Percentiles rank a stretch among this genome's conserved stretches.
Conservation (phyloP, 768 basidiomycete genomes). For the Chalciporus chontae region DNA sequence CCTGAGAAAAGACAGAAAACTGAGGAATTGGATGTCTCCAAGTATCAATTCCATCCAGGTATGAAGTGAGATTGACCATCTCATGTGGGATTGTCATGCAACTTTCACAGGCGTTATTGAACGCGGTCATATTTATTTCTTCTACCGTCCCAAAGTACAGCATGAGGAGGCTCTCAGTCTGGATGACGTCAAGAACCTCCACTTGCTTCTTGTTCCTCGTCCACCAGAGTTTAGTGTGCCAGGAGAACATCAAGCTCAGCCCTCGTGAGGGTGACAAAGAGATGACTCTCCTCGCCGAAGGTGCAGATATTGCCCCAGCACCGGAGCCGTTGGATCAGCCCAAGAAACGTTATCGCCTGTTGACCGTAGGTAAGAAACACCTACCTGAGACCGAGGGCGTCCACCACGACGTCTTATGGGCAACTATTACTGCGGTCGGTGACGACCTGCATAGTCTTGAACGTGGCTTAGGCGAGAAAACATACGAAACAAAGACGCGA, state of each 20-base stretch:
- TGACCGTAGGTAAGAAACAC: slow-evolving; percentile 57
- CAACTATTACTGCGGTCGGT: slow-evolving; percentile 45
- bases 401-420: slow-evolving; percentile 46
- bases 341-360: slow-evolving; percentile 47
- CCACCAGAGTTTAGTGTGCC: slow-evolving; percentile 40
- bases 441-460: slow-evolving; percentile 48
- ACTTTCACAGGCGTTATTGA: slow-evolving; percentile 48
- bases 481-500: slow-evolving; percentile 61
- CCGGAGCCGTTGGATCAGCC: slow-evolving; percentile 28
- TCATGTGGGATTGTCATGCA: background rate
- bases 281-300: slow-evolving; percentile 41
- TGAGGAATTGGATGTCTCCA: slow-evolving; percentile 13
- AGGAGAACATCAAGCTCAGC: slow-evolving; percentile 11
- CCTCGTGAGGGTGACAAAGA: slow-evolving; percentile 26
- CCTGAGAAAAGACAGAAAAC: slow-evolving; percentile 16
- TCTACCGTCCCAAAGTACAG: slow-evolving; percentile 58
- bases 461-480: slow-evolving; percentile 45
- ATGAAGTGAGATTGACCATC: background rate
- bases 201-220: slow-evolving; percentile 58
- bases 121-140: slow-evolving; percentile 61
- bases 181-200: slow-evolving; percentile 55
- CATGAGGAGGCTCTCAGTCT: slow-evolving; percentile 49
- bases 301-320: slow-evolving; percentile 50
- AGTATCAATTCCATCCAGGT: slow-evolving; percentile 11
- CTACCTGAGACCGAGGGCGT: slow-evolving; percentile 46